phyloP scores from a whole-genome alignment of 2,329 filamentous ascomycete genomes.

The Aspergillus latus region DNA sequence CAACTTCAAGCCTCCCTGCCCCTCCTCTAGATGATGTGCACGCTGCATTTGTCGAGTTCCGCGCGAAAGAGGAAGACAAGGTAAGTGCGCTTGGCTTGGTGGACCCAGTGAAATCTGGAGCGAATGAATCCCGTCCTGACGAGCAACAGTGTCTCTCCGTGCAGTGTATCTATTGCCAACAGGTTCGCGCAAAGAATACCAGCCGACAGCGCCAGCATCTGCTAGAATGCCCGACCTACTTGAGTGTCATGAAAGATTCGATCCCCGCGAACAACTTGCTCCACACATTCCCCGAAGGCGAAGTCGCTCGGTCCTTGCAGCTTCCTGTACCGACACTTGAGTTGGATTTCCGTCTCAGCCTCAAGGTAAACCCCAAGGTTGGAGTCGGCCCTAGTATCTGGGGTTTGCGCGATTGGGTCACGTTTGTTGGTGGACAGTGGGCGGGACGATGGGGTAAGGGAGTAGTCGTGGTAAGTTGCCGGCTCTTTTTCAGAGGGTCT shows the following conservation, averaged over 20 bases:
- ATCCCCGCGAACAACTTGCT: conserved; percentile 54
- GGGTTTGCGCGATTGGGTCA: conserved; percentile 54
- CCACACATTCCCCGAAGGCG: conserved; percentile 52
- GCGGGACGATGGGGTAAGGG: conserved; percentile 54
- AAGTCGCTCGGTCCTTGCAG: conserved; percentile 49
- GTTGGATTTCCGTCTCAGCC: conserved; percentile 55
- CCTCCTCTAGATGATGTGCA: conserved; percentile 51
- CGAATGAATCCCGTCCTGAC: background rate
- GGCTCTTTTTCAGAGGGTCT: background rate
- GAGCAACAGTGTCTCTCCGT: conserved; percentile 46
- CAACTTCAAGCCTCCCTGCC: conserved; percentile 44
- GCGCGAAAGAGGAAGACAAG: conserved; percentile 50
- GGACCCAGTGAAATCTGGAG: background rate
- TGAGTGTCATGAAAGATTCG: conserved; percentile 54
- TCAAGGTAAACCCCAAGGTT: conserved; percentile 54
- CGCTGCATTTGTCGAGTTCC: conserved; percentile 51
- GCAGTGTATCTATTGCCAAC: conserved; percentile 53
- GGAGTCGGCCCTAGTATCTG: conserved; percentile 48
- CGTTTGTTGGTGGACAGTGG: conserved; percentile 53
- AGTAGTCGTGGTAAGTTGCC: conserved; percentile 47
- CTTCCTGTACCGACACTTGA: conserved; percentile 50
- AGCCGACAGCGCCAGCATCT: conserved; percentile 51
- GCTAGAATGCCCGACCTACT: conserved; percentile 51
- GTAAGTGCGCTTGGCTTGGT: conserved; percentile 25
- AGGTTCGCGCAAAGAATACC: conserved; percentile 53